These are phyloP conservation scores for Pythium plurisporium DNA, from an alignment of 352 stramenopile genomes.

Conservation along the genomic window DNA sequence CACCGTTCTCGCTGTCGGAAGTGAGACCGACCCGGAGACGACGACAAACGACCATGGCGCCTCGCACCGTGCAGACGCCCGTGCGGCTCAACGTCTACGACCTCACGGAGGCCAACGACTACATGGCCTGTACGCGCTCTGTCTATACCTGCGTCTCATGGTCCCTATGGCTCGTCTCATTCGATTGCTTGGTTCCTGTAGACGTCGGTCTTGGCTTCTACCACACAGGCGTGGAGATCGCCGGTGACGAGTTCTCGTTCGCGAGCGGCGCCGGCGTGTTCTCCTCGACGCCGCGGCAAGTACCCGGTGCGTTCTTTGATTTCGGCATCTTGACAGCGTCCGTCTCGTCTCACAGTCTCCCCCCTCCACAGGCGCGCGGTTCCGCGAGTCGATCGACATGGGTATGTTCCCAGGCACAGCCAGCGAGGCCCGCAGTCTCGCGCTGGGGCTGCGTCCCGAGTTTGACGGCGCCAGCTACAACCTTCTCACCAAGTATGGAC, in stretches of 20 bases:
- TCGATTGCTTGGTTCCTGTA: not conserved
- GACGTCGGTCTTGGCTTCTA: slow-evolving; percentile 84
- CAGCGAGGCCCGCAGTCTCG: slow-evolving; percentile 72
- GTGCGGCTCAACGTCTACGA: slow-evolving; percentile 93
- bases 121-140: slow-evolving; percentile 50
- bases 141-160: not conserved
- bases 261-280: slow-evolving; percentile 89
- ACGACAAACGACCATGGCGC: slow-evolving; percentile 29
- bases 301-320: slow-evolving; percentile 42
- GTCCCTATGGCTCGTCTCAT: not conserved
- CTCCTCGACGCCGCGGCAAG: slow-evolving; percentile 61
- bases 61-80: slow-evolving; percentile 43
- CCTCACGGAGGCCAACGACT: slow-evolving; percentile 89
- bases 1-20: too few species aligned
- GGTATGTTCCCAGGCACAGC: slow-evolving; percentile 84
- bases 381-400: slow-evolving; percentile 88
- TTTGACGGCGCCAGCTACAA: slow-evolving; percentile 91
- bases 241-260: slow-evolving; percentile 91
- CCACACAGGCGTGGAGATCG: slow-evolving; percentile 92
- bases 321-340: not conserved
- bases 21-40: too few species aligned
- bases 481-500: slow-evolving; percentile 71
- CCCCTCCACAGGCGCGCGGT: slow-evolving; percentile 59
- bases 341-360: not conserved
- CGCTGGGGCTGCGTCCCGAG: slow-evolving; percentile 79